These are phyloP conservation scores for Hevea brasiliensis DNA, from an alignment of 345 rosid genomes.

Conservation along the genomic window DNA sequence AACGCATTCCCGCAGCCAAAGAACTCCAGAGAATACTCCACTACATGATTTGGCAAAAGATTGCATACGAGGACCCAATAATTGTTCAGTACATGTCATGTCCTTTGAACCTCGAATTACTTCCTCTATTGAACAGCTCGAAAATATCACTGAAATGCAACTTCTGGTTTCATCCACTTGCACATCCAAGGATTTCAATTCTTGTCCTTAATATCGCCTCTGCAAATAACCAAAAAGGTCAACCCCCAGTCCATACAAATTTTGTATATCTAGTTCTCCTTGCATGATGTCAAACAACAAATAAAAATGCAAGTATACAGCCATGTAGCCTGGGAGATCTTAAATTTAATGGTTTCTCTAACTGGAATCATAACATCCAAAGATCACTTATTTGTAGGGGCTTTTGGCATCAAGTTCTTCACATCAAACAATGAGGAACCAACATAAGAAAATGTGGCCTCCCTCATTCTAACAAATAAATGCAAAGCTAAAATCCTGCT, in stretches of 20 bases:
- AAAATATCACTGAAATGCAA: neutral
- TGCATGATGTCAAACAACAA: neutral
- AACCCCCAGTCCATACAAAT: neutral
- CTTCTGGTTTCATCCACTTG: neutral
- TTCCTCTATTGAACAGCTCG: no score
- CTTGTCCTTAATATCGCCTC: slow-evolving; percentile 12
- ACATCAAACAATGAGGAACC: neutral
- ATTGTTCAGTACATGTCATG: no score
- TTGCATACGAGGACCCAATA: no score
- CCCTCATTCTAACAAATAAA: neutral
- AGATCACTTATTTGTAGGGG: neutral
- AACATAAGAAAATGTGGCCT: neutral
- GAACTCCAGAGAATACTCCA: neutral
- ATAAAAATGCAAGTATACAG: neutral
- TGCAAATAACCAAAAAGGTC: neutral
- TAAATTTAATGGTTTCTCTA: neutral
- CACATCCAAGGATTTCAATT: neutral
- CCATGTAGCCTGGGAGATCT: neutral
- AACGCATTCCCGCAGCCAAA: neutral
- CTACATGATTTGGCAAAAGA: no score
- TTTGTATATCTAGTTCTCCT: neutral
- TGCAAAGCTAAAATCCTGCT: neutral
- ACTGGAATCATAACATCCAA: neutral
- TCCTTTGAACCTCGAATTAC: no score
- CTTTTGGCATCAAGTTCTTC: neutral